These are phyloP conservation scores for Pythium guiyangense DNA, from an alignment of 352 stramenopile species.

Conservation along the genomic window DNA sequence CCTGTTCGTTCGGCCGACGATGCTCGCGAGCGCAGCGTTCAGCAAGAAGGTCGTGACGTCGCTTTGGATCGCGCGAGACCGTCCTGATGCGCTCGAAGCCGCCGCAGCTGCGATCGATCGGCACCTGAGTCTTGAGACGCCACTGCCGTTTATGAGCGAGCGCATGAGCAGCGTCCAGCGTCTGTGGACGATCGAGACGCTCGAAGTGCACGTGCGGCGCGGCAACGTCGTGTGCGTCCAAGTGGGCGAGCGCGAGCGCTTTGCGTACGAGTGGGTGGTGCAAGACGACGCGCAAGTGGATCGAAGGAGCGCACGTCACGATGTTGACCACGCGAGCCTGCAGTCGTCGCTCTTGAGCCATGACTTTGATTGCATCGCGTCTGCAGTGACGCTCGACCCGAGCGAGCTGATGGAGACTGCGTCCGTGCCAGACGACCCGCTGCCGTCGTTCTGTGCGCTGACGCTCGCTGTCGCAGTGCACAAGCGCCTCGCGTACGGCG, in stretches of 20 bases:
- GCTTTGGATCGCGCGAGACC: slow-evolving; percentile 14
- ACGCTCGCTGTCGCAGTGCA: slow-evolving; percentile 4
- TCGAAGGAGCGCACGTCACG: background rate
- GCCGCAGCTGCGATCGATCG: background rate
- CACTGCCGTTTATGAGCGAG: too few species aligned
- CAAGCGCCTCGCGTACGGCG: slow-evolving; percentile 6
- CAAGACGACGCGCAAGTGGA: background rate
- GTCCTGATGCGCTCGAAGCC: slow-evolving; percentile 5
- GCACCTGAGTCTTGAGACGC: background rate
- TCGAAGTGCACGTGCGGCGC: slow-evolving; percentile 7
- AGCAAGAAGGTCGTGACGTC: slow-evolving; percentile 1
- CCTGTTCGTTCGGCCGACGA: slow-evolving; percentile 11
- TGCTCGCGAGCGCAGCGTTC: slow-evolving; percentile 5
- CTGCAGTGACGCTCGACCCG: slow-evolving; percentile 1
- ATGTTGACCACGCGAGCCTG: background rate
- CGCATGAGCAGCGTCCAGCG: too few species aligned
- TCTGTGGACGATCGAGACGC: slow-evolving; percentile 5
- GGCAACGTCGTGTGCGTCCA: slow-evolving; percentile 6
- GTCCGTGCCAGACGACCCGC: slow-evolving; percentile 6
- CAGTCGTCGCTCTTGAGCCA: background rate
- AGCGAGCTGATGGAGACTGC: slow-evolving; percentile 5
- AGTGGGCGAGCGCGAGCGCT: slow-evolving; percentile 1
- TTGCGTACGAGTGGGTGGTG: slow-evolving; percentile 12
- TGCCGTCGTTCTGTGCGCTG: slow-evolving; percentile 10
- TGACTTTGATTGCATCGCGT: slow-evolving; percentile 2